These are phyloP conservation scores for Biscogniauxia sp. DNA, from an alignment of 2,329 filamentous ascomycete species.

Conservation along the genomic window DNA sequence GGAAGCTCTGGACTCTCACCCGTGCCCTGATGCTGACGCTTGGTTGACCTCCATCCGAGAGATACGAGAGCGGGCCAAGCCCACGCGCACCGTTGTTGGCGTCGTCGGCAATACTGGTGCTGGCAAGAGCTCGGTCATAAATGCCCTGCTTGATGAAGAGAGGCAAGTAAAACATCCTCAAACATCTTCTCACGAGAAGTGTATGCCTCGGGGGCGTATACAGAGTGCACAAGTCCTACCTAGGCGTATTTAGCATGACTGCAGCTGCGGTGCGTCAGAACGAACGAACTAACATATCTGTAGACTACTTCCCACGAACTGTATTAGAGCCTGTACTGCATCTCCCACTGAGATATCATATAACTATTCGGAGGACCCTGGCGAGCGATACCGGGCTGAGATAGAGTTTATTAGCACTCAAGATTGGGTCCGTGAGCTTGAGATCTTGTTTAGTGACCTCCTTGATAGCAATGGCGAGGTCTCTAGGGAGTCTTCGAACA, in stretches of 20 bases:
- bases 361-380: constrained; percentile 27
- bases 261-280: too few relatives aligned
- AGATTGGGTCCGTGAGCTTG: constrained; percentile 27
- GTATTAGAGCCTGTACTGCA: constrained; percentile 29
- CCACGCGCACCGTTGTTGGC: constrained; percentile 48
- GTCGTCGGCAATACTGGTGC: constrained; percentile 61
- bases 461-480: constrained; percentile 23
- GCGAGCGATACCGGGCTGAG: constrained; percentile 26
- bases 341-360: constrained; percentile 28
- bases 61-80: constrained; percentile 37
- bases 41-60: constrained; percentile 43
- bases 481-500: constrained; percentile 17
- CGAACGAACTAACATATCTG: background rate
- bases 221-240: too few relatives aligned
- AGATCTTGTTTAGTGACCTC: constrained; percentile 23
- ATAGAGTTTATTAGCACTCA: constrained; percentile 27
- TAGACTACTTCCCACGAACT: constrained; percentile 27
- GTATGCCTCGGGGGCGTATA: background rate
- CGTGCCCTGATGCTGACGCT: constrained; percentile 5
- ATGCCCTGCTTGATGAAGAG: constrained; percentile 61
- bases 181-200: background rate
- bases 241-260: too few relatives aligned
- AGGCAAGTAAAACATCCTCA: constrained; percentile 32
- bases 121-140: constrained; percentile 62
- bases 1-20: constrained; percentile 5